Conservation (phyloP, 345 rosid species). For the Nasturtium officinale region DNA sequence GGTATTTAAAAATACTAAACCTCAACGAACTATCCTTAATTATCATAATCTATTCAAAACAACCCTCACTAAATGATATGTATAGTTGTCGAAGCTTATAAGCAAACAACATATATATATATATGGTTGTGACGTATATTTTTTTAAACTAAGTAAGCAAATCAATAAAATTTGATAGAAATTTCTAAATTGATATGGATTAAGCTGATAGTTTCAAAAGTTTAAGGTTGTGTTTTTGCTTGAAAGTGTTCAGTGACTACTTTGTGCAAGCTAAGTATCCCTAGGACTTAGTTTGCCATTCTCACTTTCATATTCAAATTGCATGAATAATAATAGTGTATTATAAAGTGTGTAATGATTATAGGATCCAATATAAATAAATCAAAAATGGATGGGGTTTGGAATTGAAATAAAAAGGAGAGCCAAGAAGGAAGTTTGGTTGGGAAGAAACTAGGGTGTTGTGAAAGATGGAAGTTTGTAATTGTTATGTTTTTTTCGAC, state of each 20-base stretch:
- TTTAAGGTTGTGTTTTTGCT: slow-evolving; percentile 6
- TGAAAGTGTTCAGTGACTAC: slow-evolving; percentile 13
- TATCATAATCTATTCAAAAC: slow-evolving; percentile 18
- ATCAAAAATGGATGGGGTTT: slow-evolving; percentile 32
- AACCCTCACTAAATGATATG: background rate
- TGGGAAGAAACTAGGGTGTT: slow-evolving; percentile 45
- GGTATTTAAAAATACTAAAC: slow-evolving; percentile 24
- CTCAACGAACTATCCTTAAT: background rate
- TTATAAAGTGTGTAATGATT: slow-evolving; percentile 41
- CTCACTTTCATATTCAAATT: slow-evolving; percentile 34
- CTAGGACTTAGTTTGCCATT: slow-evolving; percentile 11
- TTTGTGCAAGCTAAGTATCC: slow-evolving; percentile 25
- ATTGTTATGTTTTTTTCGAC: slow-evolving; percentile 38
- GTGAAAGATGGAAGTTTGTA: slow-evolving; percentile 42
- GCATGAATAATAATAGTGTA: slow-evolving; percentile 23
- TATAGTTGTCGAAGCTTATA: background rate
- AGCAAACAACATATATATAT: background rate
- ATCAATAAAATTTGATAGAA: background rate
- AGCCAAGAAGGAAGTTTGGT: slow-evolving; percentile 47
- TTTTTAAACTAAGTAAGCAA: background rate
- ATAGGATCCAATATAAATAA: slow-evolving; percentile 36
- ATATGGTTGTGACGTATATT: background rate
- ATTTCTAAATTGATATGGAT: background rate
- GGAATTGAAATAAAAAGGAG: slow-evolving; percentile 44
- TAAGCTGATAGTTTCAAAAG: slow-evolving; percentile 16